Conservation (phyloP, 163 green algal species). For the Picocystis sp. region DNA sequence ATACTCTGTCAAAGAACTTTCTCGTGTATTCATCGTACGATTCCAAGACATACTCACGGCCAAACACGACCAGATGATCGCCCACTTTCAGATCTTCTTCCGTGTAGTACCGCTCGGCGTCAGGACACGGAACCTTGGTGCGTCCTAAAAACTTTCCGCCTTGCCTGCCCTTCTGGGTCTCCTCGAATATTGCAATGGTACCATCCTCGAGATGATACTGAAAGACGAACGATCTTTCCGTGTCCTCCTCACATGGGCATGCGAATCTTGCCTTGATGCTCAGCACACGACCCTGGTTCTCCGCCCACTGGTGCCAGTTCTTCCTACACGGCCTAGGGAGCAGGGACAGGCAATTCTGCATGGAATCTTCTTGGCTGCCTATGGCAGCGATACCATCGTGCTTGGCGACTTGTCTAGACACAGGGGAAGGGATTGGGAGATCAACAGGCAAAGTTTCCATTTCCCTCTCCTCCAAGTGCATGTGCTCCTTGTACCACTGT, state of each 20-base stretch:
- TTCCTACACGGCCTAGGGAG: conserved; percentile 15
- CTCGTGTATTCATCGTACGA: conserved; percentile 9
- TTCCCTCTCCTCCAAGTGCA: too few species aligned
- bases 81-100: conserved; percentile 7
- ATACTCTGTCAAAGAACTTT: conserved; percentile 3
- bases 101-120: not conserved
- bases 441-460: too few species aligned
- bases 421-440: too few species aligned
- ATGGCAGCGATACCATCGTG: conserved; percentile 3
- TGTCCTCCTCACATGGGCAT: not conserved
- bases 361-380: conserved; percentile 30
- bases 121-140: not conserved
- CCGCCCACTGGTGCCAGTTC: conserved; percentile 9
- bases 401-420: too few species aligned
- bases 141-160: conserved; percentile 8
- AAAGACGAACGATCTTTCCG: conserved; percentile 6
- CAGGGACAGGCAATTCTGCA: conserved; percentile 26
- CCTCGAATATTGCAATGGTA: conserved; percentile 12
- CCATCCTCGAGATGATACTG: conserved; percentile 7
- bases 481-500: too few species aligned
- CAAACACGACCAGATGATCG: not conserved
- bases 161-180: not conserved
- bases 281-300: conserved; percentile 3
- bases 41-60: conserved; percentile 5
- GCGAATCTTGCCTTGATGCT: conserved; percentile 2